Percentiles rank a stretch among this genome's conserved stretches.
phyloP scores from a whole-genome alignment of 2,329 filamentous ascomycete genomes.

The Gyromitra esculenta region DNA sequence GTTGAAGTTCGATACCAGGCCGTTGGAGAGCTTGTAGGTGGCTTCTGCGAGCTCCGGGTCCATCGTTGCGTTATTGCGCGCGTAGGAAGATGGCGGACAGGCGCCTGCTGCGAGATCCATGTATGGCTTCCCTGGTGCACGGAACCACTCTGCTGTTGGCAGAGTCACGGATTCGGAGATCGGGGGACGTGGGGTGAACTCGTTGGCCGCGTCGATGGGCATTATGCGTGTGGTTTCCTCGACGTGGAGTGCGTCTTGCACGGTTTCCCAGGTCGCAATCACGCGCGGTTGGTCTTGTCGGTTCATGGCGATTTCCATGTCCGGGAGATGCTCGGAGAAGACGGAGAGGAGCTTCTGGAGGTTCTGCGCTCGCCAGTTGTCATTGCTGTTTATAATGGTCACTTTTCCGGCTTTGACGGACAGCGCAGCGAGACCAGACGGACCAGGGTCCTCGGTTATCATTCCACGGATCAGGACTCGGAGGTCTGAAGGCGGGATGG shows the following conservation, averaged over 20 bases:
- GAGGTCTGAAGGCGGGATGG: constrained; percentile 59
- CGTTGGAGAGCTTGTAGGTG: constrained; percentile 63
- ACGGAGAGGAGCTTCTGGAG: constrained; percentile 63
- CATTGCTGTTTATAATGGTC: constrained; percentile 60
- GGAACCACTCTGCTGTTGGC: constrained; percentile 62
- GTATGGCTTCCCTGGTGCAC: constrained; percentile 64
- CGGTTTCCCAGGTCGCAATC: constrained; percentile 69
- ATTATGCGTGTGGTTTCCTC: constrained; percentile 64
- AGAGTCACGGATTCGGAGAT: constrained; percentile 16
- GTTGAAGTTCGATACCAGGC: constrained; percentile 71
- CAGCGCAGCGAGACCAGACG: constrained; percentile 32
- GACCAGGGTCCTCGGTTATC: constrained; percentile 54
- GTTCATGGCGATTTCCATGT: constrained; percentile 75
- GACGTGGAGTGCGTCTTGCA: constrained; percentile 65
- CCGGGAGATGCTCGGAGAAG: constrained; percentile 67
- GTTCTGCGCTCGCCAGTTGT: constrained; percentile 62
- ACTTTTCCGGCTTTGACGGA: constrained; percentile 58
- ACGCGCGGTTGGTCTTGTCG: constrained; percentile 71
- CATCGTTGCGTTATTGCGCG: constrained; percentile 65
- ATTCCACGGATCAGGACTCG: constrained; percentile 63
- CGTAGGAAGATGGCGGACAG: constrained; percentile 69
- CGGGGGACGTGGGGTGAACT: constrained; percentile 53
- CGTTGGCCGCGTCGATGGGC: constrained; percentile 59
- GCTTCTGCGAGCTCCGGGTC: constrained; percentile 64
- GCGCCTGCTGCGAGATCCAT: constrained; percentile 70